These are phyloP conservation scores for Angomonas deanei DNA, from an alignment of 208 protist species.

Conservation along the genomic window DNA sequence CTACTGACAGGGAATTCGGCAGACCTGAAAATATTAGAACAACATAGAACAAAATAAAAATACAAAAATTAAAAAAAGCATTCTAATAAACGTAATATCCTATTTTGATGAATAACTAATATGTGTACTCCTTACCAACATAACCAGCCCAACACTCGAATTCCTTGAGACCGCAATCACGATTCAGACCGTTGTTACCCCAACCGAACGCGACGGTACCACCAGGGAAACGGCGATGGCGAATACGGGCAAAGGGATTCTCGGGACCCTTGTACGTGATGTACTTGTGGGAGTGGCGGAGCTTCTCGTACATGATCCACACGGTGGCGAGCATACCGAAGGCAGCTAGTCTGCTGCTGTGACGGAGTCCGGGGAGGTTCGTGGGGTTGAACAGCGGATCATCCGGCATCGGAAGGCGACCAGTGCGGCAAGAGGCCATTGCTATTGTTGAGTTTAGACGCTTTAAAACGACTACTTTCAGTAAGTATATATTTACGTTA, in stretches of 20 bases:
- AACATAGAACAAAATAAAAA: too few species aligned
- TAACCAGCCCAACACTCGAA: conserved; percentile 88
- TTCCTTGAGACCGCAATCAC: conserved; percentile 81
- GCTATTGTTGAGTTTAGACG: conserved; percentile 1
- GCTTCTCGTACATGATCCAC: conserved; percentile 81
- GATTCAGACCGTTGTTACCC: conserved; percentile 89
- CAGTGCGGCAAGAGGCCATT: conserved; percentile 62
- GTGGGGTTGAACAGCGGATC: conserved; percentile 64
- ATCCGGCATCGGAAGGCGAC: conserved; percentile 75
- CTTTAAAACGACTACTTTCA: not conserved
- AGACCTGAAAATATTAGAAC: too few species aligned
- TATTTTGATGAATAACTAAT: conserved; percentile 37
- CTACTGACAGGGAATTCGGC: too few species aligned
- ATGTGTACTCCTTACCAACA: conserved; percentile 83
- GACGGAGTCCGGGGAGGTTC: conserved; percentile 45
- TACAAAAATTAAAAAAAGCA: too few species aligned
- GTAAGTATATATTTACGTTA: not conserved
- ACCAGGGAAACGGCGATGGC: conserved; percentile 70
- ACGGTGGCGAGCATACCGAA: conserved; percentile 58
- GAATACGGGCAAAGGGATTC: conserved; percentile 76
- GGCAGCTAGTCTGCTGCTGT: conserved; percentile 51
- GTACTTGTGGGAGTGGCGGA: conserved; percentile 71
- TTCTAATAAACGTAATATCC: too few species aligned
- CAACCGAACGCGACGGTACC: conserved; percentile 77
- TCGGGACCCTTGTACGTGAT: conserved; percentile 81